A percentile compares a stretch with the other conserved stretches of the same genome.
Conservation (phyloP, 306 rosid species). For the Psophocarpus tetragonolobus region DNA sequence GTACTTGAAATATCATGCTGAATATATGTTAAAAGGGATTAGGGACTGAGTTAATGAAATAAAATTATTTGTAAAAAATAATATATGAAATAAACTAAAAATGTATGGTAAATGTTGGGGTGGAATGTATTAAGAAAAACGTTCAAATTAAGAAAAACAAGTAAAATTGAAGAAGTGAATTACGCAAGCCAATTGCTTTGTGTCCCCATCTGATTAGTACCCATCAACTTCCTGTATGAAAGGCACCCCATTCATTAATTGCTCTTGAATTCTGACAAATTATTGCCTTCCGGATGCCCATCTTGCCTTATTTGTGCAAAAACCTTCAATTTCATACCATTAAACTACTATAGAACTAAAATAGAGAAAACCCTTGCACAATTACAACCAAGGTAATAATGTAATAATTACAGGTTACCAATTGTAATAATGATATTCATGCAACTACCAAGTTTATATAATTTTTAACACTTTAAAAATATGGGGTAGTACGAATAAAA, state of each 20-base stretch:
- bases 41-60: too few relatives aligned
- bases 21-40: too few relatives aligned
- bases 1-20: neutral
- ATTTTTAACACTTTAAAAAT: neutral
- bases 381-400: neutral
- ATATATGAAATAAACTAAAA: too few relatives aligned
- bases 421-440: neutral
- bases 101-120: neutral
- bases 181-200: neutral
- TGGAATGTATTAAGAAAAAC: neutral
- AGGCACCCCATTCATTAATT: slow-evolving; percentile 16
- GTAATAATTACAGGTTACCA: neutral
- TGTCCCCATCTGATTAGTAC: slow-evolving; percentile 28
- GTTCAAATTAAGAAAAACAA: neutral
- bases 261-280: slow-evolving; percentile 13
- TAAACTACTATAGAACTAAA: neutral
- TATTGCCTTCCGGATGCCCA: slow-evolving; percentile 4
- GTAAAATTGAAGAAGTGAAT: neutral
- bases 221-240: slow-evolving; percentile 21
- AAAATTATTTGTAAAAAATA: too few relatives aligned
- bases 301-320: neutral
- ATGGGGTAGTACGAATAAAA: neutral
- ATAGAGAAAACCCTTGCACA: neutral
- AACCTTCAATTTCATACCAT: neutral
- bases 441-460: neutral